Base-by-base conservation (phyloP, 2,329 filamentous ascomycete genomes). In the Paecilomyces formosus region DNA sequence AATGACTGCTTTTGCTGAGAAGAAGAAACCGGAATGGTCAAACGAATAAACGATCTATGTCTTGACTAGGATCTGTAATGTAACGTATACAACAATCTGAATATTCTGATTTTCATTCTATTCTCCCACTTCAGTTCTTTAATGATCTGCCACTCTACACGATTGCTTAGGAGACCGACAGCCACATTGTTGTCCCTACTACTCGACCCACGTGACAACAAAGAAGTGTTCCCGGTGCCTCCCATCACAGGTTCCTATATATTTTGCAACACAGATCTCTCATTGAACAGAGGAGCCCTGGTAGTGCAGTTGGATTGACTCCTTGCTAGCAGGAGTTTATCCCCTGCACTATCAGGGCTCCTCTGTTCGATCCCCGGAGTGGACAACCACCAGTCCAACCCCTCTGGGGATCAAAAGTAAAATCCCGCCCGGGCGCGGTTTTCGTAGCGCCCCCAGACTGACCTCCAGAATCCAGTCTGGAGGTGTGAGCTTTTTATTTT, bases 1-100 rank as follows among this genome's bases (percentile, higher is more conserved):
- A 12, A 87, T 97, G 94, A 87, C 87, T 73, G 94, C 94, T 12
- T 99, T 99, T 81, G 89, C 90, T 1, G 89, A 92, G 77, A 97
- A 97, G 86, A 85, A 89, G 79, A 95, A 95, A 83, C 79, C 94
- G 0, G 86, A 94, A 74, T 99, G 94, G 93, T 86, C 83, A 61
- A 82, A 97, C 74, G 85, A 90, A 72, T 95, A 83, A 63, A 64
- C 21, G 18, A 21, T 18, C 9, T 6, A 59, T 52, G 9, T 57
- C 24, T 62, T 52, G 15, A 11, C 7, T 12, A 8, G 15, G 39
- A 45, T 18, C 39, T 45, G 15, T 45, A 45, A 18, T 45, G 39
- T 45, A 45, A n/a, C 15, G 35, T 45, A 45, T 18, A 45, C 18
- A 45, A 45, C 39, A 21, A 45, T 45, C 3, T n/a, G 18, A 45